Conservation (phyloP, 2,329 filamentous ascomycete species). For the Aaosphaeria arxii region DNA sequence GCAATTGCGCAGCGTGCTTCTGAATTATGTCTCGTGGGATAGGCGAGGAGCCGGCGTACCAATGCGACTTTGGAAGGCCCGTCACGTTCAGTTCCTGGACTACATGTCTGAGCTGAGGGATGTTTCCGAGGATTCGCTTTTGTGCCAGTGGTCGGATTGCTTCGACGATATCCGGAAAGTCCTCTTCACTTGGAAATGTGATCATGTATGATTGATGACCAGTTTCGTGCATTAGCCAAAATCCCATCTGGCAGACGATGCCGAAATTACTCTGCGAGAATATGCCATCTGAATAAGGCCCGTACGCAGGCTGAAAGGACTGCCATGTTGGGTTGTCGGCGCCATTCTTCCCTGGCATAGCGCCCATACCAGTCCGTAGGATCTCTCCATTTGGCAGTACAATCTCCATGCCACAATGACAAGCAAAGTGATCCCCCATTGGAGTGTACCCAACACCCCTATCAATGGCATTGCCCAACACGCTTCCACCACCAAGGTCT, state of each 20-base stretch:
- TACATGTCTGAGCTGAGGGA: slow-evolving; percentile 46
- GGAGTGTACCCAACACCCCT: slow-evolving; percentile 43
- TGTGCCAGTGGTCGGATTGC: slow-evolving; percentile 46
- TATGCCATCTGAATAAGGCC: slow-evolving; percentile 35
- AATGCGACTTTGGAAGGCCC: slow-evolving; percentile 36
- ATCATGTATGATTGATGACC: slow-evolving; percentile 45
- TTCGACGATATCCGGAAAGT: slow-evolving; percentile 48
- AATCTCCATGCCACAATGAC: slow-evolving; percentile 45
- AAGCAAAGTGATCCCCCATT: slow-evolving; percentile 44
- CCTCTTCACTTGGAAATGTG: slow-evolving; percentile 49
- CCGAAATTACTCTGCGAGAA: slow-evolving; percentile 37
- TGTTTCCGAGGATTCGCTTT: slow-evolving; percentile 45
- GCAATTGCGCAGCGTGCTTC: slow-evolving; percentile 9
- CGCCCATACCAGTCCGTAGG: slow-evolving; percentile 42
- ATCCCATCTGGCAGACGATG: slow-evolving; percentile 50
- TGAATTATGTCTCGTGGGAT: slow-evolving; percentile 14
- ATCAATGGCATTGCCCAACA: slow-evolving; percentile 51
- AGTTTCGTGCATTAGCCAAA: slow-evolving; percentile 54
- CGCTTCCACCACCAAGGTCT: slow-evolving; percentile 41
- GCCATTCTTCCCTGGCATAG: slow-evolving; percentile 24
- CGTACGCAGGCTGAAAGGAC: slow-evolving; percentile 36
- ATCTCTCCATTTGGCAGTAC: slow-evolving; percentile 41
- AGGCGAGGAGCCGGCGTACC: slow-evolving; percentile 12
- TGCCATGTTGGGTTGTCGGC: slow-evolving; percentile 23
- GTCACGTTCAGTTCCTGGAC: slow-evolving; percentile 46